Evolutionary conservation across 352 stramenopile genomes (phyloP).

Genomic region (Blastocystis sp.): DNA sequence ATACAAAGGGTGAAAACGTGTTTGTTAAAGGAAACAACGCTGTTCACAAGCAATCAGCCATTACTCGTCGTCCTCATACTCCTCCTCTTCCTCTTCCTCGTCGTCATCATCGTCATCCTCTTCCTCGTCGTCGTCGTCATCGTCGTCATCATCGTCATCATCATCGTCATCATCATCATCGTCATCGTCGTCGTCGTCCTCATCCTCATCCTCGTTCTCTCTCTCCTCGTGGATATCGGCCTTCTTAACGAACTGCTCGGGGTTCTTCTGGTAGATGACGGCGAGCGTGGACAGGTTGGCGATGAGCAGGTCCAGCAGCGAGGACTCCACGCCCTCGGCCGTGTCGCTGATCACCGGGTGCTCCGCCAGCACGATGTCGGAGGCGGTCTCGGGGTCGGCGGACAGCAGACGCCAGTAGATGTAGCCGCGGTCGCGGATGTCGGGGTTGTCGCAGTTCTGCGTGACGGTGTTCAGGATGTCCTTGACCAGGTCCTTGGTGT

Average conservation of each 20-base stretch:
- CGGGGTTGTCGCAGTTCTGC: constrained; percentile 95
- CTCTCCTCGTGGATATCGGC: constrained; percentile 72
- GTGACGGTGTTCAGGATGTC: constrained; percentile 93
- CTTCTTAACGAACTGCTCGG: constrained; percentile 82
- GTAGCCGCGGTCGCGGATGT: constrained; percentile 94
- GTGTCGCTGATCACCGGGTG: constrained; percentile 99
- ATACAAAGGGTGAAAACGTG: neutral
- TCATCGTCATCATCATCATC: constrained; percentile 72
- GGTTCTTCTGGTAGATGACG: constrained; percentile 95
- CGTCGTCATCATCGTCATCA: constrained; percentile 69
- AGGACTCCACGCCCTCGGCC: constrained; percentile 88
- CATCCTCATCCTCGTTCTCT: constrained; percentile 73
- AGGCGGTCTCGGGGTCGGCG: constrained; percentile 94
- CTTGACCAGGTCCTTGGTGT: constrained; percentile 90
- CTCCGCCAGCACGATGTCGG: constrained; percentile 92
- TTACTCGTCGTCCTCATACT: constrained; percentile 69
- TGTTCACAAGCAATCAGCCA: neutral
- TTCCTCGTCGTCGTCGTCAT: constrained; percentile 66
- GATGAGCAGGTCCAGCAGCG: constrained; percentile 90
- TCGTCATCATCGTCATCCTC: constrained; percentile 51
- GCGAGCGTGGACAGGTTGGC: constrained; percentile 93
- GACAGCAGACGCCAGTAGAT: constrained; percentile 98
- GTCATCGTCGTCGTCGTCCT: constrained; percentile 75
- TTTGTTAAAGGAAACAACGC: neutral
- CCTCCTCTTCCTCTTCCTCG: constrained; percentile 75